Evolutionary conservation across 2,329 filamentous ascomycete species (phyloP).

Genomic region (Berkeleyomyces rouxiae): DNA sequence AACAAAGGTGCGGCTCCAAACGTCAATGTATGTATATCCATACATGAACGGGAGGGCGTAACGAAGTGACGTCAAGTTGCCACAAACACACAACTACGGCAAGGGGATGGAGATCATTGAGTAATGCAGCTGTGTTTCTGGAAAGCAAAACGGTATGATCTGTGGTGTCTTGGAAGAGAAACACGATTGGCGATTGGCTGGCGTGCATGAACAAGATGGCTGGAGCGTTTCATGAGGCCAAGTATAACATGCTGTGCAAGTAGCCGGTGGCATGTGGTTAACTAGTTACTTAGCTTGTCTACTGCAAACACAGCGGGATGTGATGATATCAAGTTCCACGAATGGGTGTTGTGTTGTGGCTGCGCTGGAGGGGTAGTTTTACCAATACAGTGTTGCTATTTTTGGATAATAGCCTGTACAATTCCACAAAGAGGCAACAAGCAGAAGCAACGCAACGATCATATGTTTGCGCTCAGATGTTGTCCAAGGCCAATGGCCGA

Average conservation of each 20-base stretch:
- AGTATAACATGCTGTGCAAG: background rate
- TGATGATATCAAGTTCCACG: background rate
- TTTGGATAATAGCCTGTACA: background rate
- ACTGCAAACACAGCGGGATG: background rate
- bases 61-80: background rate
- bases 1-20: background rate
- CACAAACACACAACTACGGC: background rate
- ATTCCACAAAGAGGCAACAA: no score
- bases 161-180: background rate
- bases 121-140: background rate
- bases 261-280: no score
- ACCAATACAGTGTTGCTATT: background rate
- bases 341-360: background rate
- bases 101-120: background rate
- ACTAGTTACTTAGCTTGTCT: no score
- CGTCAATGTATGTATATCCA: background rate
- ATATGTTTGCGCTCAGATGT: no score
- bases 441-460: no score
- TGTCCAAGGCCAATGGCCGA: no score
- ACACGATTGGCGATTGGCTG: background rate
- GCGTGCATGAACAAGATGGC: background rate
- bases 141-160: background rate
- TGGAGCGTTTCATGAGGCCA: background rate
- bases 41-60: background rate
- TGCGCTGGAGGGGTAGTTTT: background rate